Evolutionary conservation across 2,329 filamentous ascomycete species (phyloP), one percentile per base, ranked within the genome.

Genomic region (Westerdykella ornata): DNA sequence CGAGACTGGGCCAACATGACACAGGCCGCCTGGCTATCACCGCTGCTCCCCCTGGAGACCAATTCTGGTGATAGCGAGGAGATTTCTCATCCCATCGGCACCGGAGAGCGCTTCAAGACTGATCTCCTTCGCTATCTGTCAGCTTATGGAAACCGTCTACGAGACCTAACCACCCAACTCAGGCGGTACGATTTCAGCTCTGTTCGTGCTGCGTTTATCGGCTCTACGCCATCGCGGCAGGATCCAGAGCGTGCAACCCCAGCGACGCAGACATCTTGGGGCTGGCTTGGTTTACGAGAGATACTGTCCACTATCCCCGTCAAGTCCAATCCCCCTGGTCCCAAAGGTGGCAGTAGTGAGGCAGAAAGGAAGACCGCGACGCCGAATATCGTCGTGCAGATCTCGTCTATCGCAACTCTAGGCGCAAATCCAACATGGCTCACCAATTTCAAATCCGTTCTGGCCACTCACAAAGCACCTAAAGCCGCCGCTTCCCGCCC

Each of bases 1-100:
- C 80, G 82, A 41, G 88, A 95, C 62, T 95, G 88, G 88, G 76
- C 73, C 1, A 92, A 92, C 52, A 85, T 94, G 84, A 85, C 82
- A 1, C 88, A 95, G 61, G 87, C 80, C 1, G 77, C 85, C 4
- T 95, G 88, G 88, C 72, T 69, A 37, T 90, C 86, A 0, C 86
- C 86, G 1, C 59, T 77, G 1, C 76, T 94, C 1, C 81, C 84
- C 1, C 64, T 77, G 3, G n/a, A 2, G 3, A 14, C 4, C 29
- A 5, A 45, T 32, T 4, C 13, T 14, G n/a, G 8, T 33, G 2
- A 7, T 3, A 33, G 30, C 14, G 12, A 15, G 14, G 5, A 8
- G 8, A 9, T 7, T 6, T 15, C 30, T 15, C 8, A 43, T 55
- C 4, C 52, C 49, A 59, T 76, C 15, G 85, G 85, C 0, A 80